Percentiles rank a stretch among this genome's conserved stretches.
Conservation (phyloP, 192 early-diverging fungal species). For the Coemansia sp. region DNA sequence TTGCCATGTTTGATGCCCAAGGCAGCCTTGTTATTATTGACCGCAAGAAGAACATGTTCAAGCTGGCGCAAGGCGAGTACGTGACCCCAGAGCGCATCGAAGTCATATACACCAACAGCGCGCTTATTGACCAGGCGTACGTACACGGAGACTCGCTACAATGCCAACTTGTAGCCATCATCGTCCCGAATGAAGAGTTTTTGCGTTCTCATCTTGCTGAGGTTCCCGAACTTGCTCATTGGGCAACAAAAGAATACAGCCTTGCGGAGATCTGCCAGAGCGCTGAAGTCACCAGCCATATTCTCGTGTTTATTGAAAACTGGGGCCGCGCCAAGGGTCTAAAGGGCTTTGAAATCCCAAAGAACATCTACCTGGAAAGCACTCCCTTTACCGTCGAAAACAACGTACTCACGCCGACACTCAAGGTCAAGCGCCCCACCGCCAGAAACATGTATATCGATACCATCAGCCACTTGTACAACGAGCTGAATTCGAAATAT, state of each 20-base stretch:
- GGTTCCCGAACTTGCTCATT: slow-evolving; percentile 21
- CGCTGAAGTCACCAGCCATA: slow-evolving; percentile 53
- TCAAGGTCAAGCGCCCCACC: slow-evolving; percentile 64
- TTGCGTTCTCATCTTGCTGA: slow-evolving; percentile 53
- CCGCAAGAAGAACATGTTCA: slow-evolving; percentile 85
- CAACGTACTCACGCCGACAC: slow-evolving; percentile 78
- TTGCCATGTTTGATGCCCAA: slow-evolving; percentile 69
- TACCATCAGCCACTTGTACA: not conserved
- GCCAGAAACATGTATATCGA: slow-evolving; percentile 26
- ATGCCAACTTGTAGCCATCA: slow-evolving; percentile 71
- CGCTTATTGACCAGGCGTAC: slow-evolving; percentile 69
- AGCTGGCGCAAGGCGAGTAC: slow-evolving; percentile 76
- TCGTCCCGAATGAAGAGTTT: slow-evolving; percentile 72
- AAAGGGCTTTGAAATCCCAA: slow-evolving; percentile 75
- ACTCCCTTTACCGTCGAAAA: slow-evolving; percentile 80
- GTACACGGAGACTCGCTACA: slow-evolving; percentile 85
- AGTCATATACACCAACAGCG: slow-evolving; percentile 58
- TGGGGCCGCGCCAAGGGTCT: slow-evolving; percentile 64
- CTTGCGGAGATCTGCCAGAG: slow-evolving; percentile 64
- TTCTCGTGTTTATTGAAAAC: slow-evolving; percentile 56
- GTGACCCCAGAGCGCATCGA: slow-evolving; percentile 88
- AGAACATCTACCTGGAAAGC: slow-evolving; percentile 67
- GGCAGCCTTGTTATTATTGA: slow-evolving; percentile 79
- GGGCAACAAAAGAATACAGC: slow-evolving; percentile 25
- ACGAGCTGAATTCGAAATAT: not conserved